Conservation (phyloP, 768 basidiomycete species). For the Melanogaster broomeanus region DNA sequence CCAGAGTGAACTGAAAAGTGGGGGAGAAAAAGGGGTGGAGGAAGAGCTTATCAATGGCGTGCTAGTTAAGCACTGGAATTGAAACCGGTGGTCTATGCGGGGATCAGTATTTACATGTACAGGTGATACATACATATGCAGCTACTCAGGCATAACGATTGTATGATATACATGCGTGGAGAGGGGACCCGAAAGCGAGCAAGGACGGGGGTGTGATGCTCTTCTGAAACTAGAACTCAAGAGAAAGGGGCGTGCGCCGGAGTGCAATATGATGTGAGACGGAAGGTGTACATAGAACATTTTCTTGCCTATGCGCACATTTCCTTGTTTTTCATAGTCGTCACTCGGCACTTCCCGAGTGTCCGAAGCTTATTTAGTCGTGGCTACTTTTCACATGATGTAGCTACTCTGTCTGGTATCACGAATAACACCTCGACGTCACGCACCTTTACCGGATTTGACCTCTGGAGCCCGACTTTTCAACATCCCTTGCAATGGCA, state of each 20-base stretch:
- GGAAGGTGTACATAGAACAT: neutral
- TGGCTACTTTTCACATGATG: no score
- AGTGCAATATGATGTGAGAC: neutral
- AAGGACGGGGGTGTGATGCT: neutral
- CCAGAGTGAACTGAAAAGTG: conserved; percentile 41
- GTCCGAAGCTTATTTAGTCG: no score
- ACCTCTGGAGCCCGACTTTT: no score
- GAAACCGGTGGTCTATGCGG: neutral
- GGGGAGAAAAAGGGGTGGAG: conserved; percentile 46
- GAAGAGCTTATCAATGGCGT: conserved; percentile 58
- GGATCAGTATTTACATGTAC: conserved; percentile 20
- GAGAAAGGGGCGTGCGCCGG: neutral
- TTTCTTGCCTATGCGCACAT: conserved; percentile 66
- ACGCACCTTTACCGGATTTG: no score
- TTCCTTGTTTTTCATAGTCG: no score
- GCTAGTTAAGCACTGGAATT: conserved; percentile 59
- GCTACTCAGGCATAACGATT: neutral
- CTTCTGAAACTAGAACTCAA: conserved; percentile 2
- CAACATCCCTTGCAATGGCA: conserved; percentile 71
- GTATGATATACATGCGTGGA: conserved; percentile 10
- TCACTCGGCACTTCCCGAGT: no score
- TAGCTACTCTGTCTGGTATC: no score
- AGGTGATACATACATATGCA: conserved; percentile 18
- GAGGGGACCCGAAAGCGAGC: conserved; percentile 2
- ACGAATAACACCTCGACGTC: no score